Conservation (phyloP, 768 basidiomycete genomes). For the Albatrellus ellisii region DNA sequence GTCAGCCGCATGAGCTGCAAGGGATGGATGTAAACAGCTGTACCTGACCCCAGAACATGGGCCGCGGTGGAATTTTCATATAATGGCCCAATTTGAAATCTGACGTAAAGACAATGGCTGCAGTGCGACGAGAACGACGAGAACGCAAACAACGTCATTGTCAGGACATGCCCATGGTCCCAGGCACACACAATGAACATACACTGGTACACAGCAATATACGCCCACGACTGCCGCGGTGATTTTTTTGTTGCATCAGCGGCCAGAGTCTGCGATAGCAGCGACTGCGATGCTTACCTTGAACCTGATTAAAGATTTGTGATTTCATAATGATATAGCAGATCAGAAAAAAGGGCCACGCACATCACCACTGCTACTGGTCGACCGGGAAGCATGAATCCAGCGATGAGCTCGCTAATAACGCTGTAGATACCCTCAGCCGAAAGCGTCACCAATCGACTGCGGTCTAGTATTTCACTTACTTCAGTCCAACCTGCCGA, state of each 20-base stretch:
- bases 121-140: conserved; percentile 3
- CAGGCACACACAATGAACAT: too few species aligned
- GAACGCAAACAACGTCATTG: too few species aligned
- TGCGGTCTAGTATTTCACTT: conserved; percentile 15
- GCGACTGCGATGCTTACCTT: neutral
- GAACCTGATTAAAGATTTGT: conserved; percentile 3
- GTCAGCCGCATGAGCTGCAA: conserved; percentile 22
- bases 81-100: conserved; percentile 69
- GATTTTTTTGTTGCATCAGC: neutral
- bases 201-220: conserved; percentile 43
- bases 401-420: conserved; percentile 61
- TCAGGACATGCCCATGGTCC: too few species aligned
- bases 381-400: conserved; percentile 41
- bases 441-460: neutral
- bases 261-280: neutral
- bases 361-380: conserved; percentile 73
- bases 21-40: conserved; percentile 38
- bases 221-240: conserved; percentile 41
- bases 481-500: conserved; percentile 49
- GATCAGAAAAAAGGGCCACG: conserved; percentile 21
- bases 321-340: neutral
- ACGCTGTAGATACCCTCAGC: conserved; percentile 26
- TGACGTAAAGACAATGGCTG: conserved; percentile 50
- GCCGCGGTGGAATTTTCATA: conserved; percentile 52
- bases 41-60: conserved; percentile 41